Evolutionary conservation across 1,284 basidiomycete genomes (phyloP).

Genomic region (Ceratobasidium sp.): DNA sequence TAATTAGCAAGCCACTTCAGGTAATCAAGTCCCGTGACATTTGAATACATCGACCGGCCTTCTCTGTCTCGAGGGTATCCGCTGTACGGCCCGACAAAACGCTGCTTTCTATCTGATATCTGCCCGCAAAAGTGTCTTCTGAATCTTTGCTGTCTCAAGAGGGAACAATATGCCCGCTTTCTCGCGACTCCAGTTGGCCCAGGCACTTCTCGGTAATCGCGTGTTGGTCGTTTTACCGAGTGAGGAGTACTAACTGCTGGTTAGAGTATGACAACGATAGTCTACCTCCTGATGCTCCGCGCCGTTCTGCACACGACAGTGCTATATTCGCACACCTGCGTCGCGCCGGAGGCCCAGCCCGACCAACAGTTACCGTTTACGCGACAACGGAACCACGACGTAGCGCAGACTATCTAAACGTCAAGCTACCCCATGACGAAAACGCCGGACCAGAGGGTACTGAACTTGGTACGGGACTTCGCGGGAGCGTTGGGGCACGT

Average conservation of each 20-base stretch:
- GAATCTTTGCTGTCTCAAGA: not conserved
- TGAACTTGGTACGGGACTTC: constrained; percentile 78
- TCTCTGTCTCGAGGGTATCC: constrained; percentile 8
- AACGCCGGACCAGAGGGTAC: constrained; percentile 64
- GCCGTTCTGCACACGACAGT: constrained; percentile 79
- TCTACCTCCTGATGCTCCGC: constrained; percentile 69
- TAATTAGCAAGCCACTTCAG: not conserved
- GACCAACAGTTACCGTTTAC: constrained; percentile 28
- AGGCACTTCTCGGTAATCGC: constrained; percentile 76
- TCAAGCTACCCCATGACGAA: constrained; percentile 72
- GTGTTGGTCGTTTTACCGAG: not conserved
- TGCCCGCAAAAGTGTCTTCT: not conserved
- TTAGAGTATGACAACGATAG: constrained; percentile 87
- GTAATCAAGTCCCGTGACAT: constrained; percentile 28
- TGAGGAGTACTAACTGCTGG: constrained; percentile 16
- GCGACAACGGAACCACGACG: constrained; percentile 7
- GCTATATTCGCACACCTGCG: constrained; percentile 70
- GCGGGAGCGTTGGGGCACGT: constrained; percentile 65
- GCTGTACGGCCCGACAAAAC: not conserved
- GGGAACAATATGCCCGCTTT: constrained; percentile 64
- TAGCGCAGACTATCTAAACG: constrained; percentile 70
- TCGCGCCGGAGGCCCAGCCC: constrained; percentile 27
- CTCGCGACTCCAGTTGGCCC: constrained; percentile 83
- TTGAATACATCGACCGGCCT: not conserved
- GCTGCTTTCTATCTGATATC: not conserved